Evolutionary conservation across 1,284 basidiomycete species (phyloP).

Genomic region (Tilletiopsis washingtonensis): DNA sequence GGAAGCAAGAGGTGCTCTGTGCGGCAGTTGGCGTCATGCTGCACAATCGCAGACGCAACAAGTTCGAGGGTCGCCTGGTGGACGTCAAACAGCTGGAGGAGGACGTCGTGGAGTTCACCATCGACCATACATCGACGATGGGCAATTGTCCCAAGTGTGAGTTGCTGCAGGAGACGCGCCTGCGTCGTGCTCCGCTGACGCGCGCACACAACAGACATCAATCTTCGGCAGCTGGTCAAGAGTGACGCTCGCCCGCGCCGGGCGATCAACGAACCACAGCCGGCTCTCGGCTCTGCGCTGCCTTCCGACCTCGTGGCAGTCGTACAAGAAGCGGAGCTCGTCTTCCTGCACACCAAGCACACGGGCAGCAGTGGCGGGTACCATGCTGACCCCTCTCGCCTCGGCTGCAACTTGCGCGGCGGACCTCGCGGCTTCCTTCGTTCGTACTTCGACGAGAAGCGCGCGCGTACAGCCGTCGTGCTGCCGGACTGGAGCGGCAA

Average conservation of each 20-base stretch:
- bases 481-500: slow-evolving; percentile 11
- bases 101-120: not conserved
- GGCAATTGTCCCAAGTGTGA: slow-evolving; percentile 13
- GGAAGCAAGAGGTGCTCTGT: not conserved
- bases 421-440: slow-evolving; percentile 7
- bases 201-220: slow-evolving; percentile 2
- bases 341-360: slow-evolving; percentile 6
- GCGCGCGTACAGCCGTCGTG: slow-evolving; percentile 2
- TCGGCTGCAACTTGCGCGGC: slow-evolving; percentile 10
- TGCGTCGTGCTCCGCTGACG: not conserved
- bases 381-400: not conserved
- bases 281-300: not conserved
- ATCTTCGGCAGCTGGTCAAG: not conserved
- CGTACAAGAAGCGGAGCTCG: slow-evolving; percentile 2
- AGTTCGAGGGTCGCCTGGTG: slow-evolving; percentile 6
- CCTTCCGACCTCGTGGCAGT: not conserved
- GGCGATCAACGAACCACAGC: not conserved
- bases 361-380: not conserved
- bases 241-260: not conserved
- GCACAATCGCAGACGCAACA: slow-evolving; percentile 10
- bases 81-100: not conserved
- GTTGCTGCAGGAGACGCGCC: not conserved
- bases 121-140: not conserved
- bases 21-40: slow-evolving; percentile 10
- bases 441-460: slow-evolving; percentile 5